Evolutionary conservation across 257 asterid species (phyloP).

Genomic region (Jacaranda copaia): DNA sequence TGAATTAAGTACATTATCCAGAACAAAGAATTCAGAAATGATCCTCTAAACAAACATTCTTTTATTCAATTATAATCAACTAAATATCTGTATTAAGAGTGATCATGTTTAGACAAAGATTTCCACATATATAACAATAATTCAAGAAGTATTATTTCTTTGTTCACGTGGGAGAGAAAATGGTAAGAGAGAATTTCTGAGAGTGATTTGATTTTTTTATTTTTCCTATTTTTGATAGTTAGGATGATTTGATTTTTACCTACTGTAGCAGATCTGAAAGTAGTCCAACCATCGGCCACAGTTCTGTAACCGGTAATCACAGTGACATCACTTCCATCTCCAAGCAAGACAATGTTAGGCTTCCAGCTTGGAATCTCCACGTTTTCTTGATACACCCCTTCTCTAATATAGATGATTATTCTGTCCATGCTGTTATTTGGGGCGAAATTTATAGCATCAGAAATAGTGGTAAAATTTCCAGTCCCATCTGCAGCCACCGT

Average conservation of each 20-base stretch:
- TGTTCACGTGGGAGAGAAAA: too few relatives aligned
- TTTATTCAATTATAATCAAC: not conserved
- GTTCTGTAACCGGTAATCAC: slow-evolving; percentile 64
- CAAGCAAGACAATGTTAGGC: slow-evolving; percentile 74
- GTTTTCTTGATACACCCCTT: slow-evolving; percentile 79
- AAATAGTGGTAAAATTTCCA: slow-evolving; percentile 65
- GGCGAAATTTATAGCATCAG: slow-evolving; percentile 70
- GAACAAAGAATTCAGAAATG: not conserved
- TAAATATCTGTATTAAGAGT: too few relatives aligned
- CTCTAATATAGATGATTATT: slow-evolving; percentile 53
- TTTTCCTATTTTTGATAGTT: too few relatives aligned
- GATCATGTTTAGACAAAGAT: too few relatives aligned
- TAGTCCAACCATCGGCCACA: slow-evolving; percentile 86
- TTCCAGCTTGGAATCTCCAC: slow-evolving; percentile 87
- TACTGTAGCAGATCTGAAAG: slow-evolving; percentile 90
- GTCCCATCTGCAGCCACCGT: slow-evolving; percentile 84
- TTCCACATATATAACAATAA: too few relatives aligned
- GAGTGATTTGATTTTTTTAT: too few relatives aligned
- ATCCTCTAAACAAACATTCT: slow-evolving; percentile 1
- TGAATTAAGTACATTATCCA: slow-evolving; percentile 33
- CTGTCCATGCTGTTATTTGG: slow-evolving; percentile 72
- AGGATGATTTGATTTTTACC: too few relatives aligned
- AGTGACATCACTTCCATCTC: slow-evolving; percentile 80
- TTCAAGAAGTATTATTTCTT: too few relatives aligned
- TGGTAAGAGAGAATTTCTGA: too few relatives aligned